Evolutionary conservation across 208 protist genomes (phyloP), one percentile per base, ranked within the genome.

Genomic region (Acanthamoeba sp.): DNA sequence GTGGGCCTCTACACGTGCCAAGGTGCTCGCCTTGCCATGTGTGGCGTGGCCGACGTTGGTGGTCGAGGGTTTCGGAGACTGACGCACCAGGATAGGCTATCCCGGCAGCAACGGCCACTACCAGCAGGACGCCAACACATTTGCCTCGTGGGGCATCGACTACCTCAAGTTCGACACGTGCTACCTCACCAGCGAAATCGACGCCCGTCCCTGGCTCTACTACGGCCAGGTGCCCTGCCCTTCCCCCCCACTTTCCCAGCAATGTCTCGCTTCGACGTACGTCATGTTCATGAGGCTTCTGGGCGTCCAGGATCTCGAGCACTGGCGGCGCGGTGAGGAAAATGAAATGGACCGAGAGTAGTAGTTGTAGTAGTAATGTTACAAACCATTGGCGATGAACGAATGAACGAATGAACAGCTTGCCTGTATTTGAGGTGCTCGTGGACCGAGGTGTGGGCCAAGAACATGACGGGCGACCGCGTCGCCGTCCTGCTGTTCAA

Each of bases 161-260:
- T 95, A 82, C 66, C 52, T 95, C 52, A 95, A 95, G 64, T 22
- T 87, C 7, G 94, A 95, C 59, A 80, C 84, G 20, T 95, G 94
- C 45, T 55, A 40, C 40, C 32, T 45, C 20, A 59, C 71, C 12
- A 27, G 32, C 14, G 78, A 93, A 2, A 66, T 78, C 24, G 55
- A 62, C 2, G 20, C 14, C 55, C 16, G n/a, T 14, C 55, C 55
- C 16, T 62, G 55, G 55, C 22, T 62, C 16, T 62, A 9, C 55
- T 62, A 62, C 7, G 55, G 55, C 7, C 55, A 62, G 52, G 52
- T 59, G 18, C 50, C 14, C 50, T 57, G 12, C 22, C 50, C 22
- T 2, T 57, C 50, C 22, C 50, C 22, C 50, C 22, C 3, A 22
- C 50, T 57, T 16, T 57, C 50, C 3, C 42, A 3, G 10, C 42